Percentiles rank a stretch among this genome's conserved stretches.
phyloP scores from a whole-genome alignment of 352 stramenopile species.

The Globisporangium nunn region DNA sequence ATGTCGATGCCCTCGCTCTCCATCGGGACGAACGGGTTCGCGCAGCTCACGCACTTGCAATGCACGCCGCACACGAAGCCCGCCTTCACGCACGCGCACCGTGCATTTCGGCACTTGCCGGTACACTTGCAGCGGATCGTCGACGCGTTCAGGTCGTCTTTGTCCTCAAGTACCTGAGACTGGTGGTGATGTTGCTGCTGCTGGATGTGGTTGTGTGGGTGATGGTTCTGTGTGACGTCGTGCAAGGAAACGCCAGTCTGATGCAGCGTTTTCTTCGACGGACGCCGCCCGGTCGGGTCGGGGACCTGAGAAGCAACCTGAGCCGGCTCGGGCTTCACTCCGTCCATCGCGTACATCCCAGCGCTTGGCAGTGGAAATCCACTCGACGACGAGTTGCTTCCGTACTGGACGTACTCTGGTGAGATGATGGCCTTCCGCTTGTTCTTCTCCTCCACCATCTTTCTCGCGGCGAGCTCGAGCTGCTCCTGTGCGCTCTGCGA shows the following conservation, averaged over 20 bases:
- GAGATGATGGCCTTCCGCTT: slow-evolving; percentile 81
- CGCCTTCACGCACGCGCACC: slow-evolving; percentile 75
- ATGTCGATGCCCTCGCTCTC: slow-evolving; percentile 58
- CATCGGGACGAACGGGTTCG: slow-evolving; percentile 79
- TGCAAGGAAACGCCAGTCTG: slow-evolving; percentile 17
- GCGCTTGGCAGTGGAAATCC: neutral
- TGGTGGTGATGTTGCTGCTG: neutral
- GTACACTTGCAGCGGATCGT: slow-evolving; percentile 70
- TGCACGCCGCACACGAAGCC: slow-evolving; percentile 69
- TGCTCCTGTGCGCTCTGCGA: slow-evolving; percentile 35
- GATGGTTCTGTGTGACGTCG: neutral
- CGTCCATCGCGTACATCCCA: slow-evolving; percentile 9
- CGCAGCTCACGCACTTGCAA: slow-evolving; percentile 74
- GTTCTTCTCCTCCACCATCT: slow-evolving; percentile 61
- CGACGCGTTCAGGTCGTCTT: slow-evolving; percentile 18
- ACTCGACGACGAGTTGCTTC: slow-evolving; percentile 10
- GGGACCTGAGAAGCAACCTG: slow-evolving; percentile 48
- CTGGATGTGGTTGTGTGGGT: neutral
- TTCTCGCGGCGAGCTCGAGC: slow-evolving; percentile 30
- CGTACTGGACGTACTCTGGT: slow-evolving; percentile 78
- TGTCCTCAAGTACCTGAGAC: slow-evolving; percentile 11
- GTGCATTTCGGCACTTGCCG: slow-evolving; percentile 76
- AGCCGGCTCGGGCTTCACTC: slow-evolving; percentile 8
- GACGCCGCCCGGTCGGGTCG: slow-evolving; percentile 49
- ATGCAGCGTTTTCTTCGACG: slow-evolving; percentile 63